phyloP scores from a whole-genome alignment of 495 filamentous ascomycete genomes.

The Immersiella caudata region DNA sequence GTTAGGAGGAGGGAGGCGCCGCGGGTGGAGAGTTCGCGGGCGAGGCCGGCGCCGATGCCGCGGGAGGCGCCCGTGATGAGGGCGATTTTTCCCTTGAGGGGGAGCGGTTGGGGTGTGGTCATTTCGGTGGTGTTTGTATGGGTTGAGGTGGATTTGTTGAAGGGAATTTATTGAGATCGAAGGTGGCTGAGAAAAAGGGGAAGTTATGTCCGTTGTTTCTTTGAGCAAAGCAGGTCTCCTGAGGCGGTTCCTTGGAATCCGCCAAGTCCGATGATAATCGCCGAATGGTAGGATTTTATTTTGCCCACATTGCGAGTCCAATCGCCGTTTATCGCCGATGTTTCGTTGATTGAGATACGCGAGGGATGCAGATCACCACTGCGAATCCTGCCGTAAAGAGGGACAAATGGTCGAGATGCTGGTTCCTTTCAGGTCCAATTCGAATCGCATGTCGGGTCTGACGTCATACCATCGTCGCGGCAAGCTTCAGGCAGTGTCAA shows the following conservation, averaged over 20 bases:
- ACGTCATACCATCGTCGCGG: too few relatives aligned
- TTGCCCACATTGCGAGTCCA: background rate
- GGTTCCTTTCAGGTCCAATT: too few relatives aligned
- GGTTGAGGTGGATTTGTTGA: background rate
- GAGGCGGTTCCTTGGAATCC: background rate
- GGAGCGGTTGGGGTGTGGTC: background rate
- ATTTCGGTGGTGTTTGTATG: background rate
- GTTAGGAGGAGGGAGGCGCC: conserved; percentile 21
- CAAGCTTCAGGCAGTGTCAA: too few relatives aligned
- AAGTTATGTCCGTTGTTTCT: background rate
- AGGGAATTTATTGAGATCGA: background rate
- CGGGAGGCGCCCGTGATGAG: conserved; percentile 24
- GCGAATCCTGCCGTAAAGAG: background rate
- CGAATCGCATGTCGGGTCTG: too few relatives aligned
- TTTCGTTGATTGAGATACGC: background rate
- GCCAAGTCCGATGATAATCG: background rate
- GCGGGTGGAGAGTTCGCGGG: conserved; percentile 17
- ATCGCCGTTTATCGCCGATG: background rate
- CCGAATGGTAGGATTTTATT: background rate
- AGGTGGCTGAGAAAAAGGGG: background rate
- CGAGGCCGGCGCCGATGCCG: conserved; percentile 21
- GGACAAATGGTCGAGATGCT: background rate
- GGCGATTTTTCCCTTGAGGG: conserved; percentile 16
- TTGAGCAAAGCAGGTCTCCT: background rate
- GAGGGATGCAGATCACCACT: background rate